Base-by-base conservation (phyloP, 2,329 filamentous ascomycete species). In the Neonectria magnoliae region DNA sequence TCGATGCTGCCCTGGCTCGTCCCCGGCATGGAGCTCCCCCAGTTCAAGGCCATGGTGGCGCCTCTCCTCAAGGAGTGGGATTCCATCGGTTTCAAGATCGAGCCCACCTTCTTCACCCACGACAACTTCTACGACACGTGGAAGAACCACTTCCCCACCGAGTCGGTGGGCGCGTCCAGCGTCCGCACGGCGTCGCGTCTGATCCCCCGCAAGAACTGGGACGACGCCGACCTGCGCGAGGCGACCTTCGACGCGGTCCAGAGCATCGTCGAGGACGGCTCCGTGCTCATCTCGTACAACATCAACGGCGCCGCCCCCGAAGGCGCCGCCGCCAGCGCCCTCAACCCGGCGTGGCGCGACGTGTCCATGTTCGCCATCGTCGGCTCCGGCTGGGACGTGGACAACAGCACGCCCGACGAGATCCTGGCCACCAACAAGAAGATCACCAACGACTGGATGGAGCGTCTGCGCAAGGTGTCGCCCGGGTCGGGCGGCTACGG, bases 321-420 rank as follows among this genome's bases (percentile, higher is more conserved):
- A 5, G 47, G 41, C 9, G 65, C 67, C 4, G 54, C 76, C 11
- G 71, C 73, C 48, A 81, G 79, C 18, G 76, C 80, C 11, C 72
- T 80, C 27, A 80, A 81, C 57, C 83, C 82, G 0, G 83, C 82
- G 1, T 86, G 83, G 83, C 76, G 84, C 13, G 76, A 78, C 2
- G 77, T 78, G 6, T 70, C 75, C 38, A 73, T 81, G 74, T 77
- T 78, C 58, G 70, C 69, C 53, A 81, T 81, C 65, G 67, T 70
- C 31, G 70, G 70, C 5, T 50, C 65, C 5, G 58, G 60, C 52
- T 73, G 71, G 71, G 64, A 64, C 57, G 61, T 59, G 9, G 38
- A 56, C 33, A 45, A 52, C 25, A 58, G 41, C 20, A 60, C 48
- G 14, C 52, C 64, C 22, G 13, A 55, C 5, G 57, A 64, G 11